These are phyloP conservation scores for Aphanomyces stellatus DNA, from an alignment of 352 stramenopile species.

Conservation along the genomic window DNA sequence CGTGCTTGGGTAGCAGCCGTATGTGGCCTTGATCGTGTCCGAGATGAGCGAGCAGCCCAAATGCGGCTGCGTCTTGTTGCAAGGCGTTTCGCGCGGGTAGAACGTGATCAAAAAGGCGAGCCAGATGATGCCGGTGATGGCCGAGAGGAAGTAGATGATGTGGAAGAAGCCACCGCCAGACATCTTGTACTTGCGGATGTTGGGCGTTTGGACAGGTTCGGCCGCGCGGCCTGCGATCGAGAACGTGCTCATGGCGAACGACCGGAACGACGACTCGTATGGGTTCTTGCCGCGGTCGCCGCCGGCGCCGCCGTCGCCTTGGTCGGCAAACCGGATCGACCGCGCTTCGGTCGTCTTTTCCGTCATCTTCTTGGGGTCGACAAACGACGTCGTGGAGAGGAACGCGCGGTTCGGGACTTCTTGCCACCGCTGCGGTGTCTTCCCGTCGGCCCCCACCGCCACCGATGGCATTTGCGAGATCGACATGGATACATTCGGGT, in stretches of 20 bases:
- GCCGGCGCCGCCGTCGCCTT: slow-evolving; percentile 56
- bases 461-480: slow-evolving; percentile 82
- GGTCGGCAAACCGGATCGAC: slow-evolving; percentile 85
- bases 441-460: slow-evolving; percentile 63
- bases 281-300: slow-evolving; percentile 53
- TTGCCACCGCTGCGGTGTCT: slow-evolving; percentile 77
- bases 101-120: slow-evolving; percentile 70
- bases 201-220: slow-evolving; percentile 79
- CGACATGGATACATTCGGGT: slow-evolving; percentile 79
- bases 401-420: slow-evolving; percentile 76
- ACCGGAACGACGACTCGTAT: slow-evolving; percentile 85
- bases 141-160: slow-evolving; percentile 75
- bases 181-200: slow-evolving; percentile 90
- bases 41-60: slow-evolving; percentile 57
- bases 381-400: slow-evolving; percentile 79
- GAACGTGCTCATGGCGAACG: slow-evolving; percentile 85
- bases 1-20: slow-evolving; percentile 34
- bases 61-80: slow-evolving; percentile 54
- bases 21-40: slow-evolving; percentile 27
- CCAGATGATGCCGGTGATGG: slow-evolving; percentile 59
- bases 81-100: slow-evolving; percentile 78
- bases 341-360: slow-evolving; percentile 58
- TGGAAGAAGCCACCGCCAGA: slow-evolving; percentile 77
- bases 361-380: slow-evolving; percentile 77
- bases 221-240: slow-evolving; percentile 82